Conservation (phyloP, 106 monocot genomes). For the Acorus calamus region DNA sequence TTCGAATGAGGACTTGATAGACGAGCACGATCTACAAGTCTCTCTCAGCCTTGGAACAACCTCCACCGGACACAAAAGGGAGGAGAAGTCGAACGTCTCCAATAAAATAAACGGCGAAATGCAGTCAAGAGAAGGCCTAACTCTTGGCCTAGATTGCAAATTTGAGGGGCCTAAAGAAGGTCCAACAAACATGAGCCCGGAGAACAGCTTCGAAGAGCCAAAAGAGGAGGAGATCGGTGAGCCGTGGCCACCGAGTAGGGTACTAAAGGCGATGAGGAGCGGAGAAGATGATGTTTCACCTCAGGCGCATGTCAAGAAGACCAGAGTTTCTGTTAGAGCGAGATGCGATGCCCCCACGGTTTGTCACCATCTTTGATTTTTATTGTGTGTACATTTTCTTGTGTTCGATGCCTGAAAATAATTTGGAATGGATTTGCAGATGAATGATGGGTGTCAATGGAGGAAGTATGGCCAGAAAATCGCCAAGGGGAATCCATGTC, state of each 20-base stretch:
- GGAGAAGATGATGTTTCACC: slow-evolving; percentile 39
- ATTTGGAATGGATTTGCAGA: slow-evolving; percentile 15
- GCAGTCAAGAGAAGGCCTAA: slow-evolving; percentile 19
- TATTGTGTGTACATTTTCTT: background rate
- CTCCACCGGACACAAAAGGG: slow-evolving; percentile 16
- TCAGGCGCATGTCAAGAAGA: slow-evolving; percentile 60
- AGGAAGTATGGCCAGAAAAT: slow-evolving; percentile 96
- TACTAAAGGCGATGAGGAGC: slow-evolving; percentile 18
- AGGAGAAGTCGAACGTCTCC: slow-evolving; percentile 7
- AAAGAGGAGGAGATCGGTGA: slow-evolving; percentile 32
- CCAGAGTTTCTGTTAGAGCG: slow-evolving; percentile 82
- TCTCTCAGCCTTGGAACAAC: slow-evolving; percentile 55
- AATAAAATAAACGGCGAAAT: background rate
- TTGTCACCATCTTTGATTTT: background rate
- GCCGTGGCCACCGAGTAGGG: slow-evolving; percentile 34
- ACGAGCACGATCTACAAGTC: slow-evolving; percentile 36
- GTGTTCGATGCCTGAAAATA: too few relatives aligned
- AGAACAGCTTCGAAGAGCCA: slow-evolving; percentile 36
- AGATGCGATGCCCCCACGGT: slow-evolving; percentile 89
- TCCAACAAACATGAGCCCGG: slow-evolving; percentile 24
- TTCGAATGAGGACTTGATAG: slow-evolving; percentile 1
- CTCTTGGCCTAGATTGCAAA: slow-evolving; percentile 53
- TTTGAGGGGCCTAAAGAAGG: slow-evolving; percentile 7
- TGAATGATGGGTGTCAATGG: slow-evolving; percentile 97
- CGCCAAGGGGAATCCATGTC: slow-evolving; percentile 92